phyloP scores from a whole-genome alignment of 2,329 filamentous ascomycete species.

The Phoma sp. region DNA sequence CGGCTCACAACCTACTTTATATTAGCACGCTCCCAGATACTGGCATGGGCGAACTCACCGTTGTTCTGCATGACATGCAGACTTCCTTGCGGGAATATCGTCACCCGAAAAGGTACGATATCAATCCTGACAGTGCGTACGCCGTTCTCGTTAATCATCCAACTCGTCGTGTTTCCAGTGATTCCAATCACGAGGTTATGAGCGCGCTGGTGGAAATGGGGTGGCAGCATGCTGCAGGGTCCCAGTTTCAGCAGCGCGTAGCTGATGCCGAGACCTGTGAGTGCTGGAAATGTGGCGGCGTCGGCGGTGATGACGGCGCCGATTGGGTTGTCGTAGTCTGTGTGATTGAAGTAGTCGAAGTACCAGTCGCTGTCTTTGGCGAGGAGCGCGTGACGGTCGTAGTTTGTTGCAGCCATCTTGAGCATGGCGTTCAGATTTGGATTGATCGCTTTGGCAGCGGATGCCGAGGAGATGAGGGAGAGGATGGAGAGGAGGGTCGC shows the following conservation, averaged over 20 bases:
- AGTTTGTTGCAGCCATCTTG: constrained; percentile 51
- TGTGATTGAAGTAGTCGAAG: constrained; percentile 57
- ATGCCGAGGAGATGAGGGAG: constrained; percentile 30
- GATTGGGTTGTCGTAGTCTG: constrained; percentile 53
- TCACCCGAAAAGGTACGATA: constrained; percentile 55
- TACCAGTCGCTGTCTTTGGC: constrained; percentile 53
- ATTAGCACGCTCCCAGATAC: not conserved
- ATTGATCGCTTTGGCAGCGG: constrained; percentile 52
- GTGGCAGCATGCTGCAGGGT: constrained; percentile 60
- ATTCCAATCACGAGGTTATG: constrained; percentile 58
- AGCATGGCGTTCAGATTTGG: constrained; percentile 48
- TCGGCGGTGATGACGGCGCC: constrained; percentile 61
- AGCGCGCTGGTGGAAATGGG: constrained; percentile 59
- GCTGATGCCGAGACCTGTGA: constrained; percentile 56
- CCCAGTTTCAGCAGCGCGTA: constrained; percentile 56
- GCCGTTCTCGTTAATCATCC: constrained; percentile 61
- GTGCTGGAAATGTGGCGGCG: constrained; percentile 58
- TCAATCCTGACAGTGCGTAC: constrained; percentile 51
- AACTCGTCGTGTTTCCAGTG: constrained; percentile 58
- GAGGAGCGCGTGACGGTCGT: constrained; percentile 54
- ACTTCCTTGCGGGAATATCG: constrained; percentile 57
- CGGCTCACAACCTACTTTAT: constrained; percentile 53
- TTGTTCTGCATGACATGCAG: constrained; percentile 60
- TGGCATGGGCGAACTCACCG: constrained; percentile 41
- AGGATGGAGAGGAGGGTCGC: constrained; percentile 15